phyloP scores from a whole-genome alignment of 2,329 filamentous ascomycete genomes.

The Emergomyces orientalis region DNA sequence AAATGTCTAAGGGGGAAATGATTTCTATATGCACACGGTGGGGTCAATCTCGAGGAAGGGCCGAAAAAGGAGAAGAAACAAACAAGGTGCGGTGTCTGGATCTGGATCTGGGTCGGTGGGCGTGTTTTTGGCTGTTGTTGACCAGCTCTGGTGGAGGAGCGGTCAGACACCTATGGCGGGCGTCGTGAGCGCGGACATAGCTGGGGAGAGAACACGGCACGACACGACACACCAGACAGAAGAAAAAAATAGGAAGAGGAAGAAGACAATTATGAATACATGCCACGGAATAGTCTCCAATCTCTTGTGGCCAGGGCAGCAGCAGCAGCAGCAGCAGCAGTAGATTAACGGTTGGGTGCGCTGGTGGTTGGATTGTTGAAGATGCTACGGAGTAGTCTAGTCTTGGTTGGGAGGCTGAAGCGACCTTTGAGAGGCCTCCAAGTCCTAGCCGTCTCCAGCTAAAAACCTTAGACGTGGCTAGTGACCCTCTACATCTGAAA shows the following conservation, averaged over 20 bases:
- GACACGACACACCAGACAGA: not conserved
- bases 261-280: not conserved
- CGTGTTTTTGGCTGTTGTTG: not conserved
- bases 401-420: not conserved
- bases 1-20: not conserved
- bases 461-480: not conserved
- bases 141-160: slow-evolving; percentile 4
- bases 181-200: not conserved
- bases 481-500: not conserved
- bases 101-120: not conserved
- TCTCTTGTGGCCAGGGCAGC: not conserved
- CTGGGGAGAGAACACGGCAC: not conserved
- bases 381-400: not conserved
- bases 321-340: not conserved
- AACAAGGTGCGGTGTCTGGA: not conserved
- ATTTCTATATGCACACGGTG: not conserved
- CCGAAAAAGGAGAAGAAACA: not conserved
- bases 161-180: slow-evolving; percentile 2
- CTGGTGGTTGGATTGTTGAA: not conserved
- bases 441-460: not conserved
- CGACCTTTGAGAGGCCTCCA: not conserved
- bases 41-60: not conserved
- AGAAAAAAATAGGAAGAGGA: too few species aligned
- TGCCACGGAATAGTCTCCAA: not conserved
- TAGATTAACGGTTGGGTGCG: not conserved